Evolutionary conservation across 2,329 filamentous ascomycete species (phyloP).

Genomic region (Fusarium anguioides): DNA sequence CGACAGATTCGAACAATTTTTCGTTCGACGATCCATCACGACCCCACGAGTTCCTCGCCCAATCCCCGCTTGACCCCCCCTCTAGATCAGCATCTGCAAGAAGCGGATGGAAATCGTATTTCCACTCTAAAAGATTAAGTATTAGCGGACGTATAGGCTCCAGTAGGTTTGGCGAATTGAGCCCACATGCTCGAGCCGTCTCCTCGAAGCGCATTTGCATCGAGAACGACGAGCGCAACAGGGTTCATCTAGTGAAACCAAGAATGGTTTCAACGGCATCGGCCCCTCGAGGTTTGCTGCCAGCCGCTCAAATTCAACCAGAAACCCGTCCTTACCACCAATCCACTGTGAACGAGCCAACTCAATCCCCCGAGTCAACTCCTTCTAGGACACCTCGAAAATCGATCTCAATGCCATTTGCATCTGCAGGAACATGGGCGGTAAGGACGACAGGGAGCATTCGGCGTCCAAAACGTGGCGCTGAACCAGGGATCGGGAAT

Average conservation of each 20-base stretch:
- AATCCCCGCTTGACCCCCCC: conserved; percentile 40
- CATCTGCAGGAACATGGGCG: conserved; percentile 67
- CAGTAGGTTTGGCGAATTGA: conserved; percentile 45
- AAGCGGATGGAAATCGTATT: conserved; percentile 66
- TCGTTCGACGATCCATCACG: conserved; percentile 52
- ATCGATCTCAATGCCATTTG: conserved; percentile 70
- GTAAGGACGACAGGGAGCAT: conserved; percentile 63
- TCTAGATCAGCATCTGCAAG: conserved; percentile 29
- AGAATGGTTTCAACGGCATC: conserved; percentile 49
- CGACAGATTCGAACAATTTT: conserved; percentile 45
- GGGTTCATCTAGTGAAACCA: conserved; percentile 52
- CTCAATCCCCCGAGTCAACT: conserved; percentile 51
- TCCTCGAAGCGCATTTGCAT: conserved; percentile 46
- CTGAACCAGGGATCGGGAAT: conserved; percentile 55
- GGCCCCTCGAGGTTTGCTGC: conserved; percentile 36
- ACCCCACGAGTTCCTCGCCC: conserved; percentile 46
- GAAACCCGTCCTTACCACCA: conserved; percentile 22
- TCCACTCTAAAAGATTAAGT: conserved; percentile 58
- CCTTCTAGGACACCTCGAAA: conserved; percentile 60
- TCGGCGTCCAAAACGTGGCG: conserved; percentile 64
- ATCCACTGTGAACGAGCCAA: conserved; percentile 10
- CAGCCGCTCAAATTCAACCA: conserved; percentile 42
- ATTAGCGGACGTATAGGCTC: conserved; percentile 36
- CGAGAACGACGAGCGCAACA: conserved; percentile 37
- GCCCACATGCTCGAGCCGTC: conserved; percentile 37